phyloP scores from a whole-genome alignment of 768 basidiomycete species.

The Amanita polypyramis region DNA sequence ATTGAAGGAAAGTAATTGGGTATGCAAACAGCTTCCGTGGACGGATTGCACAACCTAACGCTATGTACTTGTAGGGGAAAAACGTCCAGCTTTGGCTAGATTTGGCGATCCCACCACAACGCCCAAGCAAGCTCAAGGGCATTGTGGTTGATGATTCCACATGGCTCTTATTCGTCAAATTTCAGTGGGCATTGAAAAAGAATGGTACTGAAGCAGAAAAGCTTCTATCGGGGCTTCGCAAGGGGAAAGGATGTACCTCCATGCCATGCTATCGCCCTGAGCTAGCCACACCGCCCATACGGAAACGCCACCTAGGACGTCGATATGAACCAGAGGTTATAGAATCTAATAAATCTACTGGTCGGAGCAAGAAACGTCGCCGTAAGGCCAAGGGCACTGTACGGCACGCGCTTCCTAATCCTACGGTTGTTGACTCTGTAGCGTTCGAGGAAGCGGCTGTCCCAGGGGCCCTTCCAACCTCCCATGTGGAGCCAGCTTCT shows the following conservation, averaged over 20 bases:
- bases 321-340: background rate
- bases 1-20: background rate
- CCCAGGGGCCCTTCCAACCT: background rate
- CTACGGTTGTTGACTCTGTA: background rate
- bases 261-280: background rate
- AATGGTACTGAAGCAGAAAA: background rate
- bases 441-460: background rate
- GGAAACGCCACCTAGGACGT: background rate
- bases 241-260: background rate
- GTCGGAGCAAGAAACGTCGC: background rate
- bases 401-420: background rate
- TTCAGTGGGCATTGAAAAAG: constrained; percentile 16
- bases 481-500: background rate
- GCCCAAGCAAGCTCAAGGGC: background rate
- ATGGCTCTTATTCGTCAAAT: constrained; percentile 10
- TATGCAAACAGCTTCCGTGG: background rate
- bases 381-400: background rate
- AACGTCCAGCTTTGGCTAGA: background rate
- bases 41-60: no score
- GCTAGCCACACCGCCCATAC: background rate
- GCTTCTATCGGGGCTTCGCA: background rate
- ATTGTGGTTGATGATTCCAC: background rate
- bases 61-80: background rate
- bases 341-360: background rate
- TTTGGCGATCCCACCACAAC: constrained; percentile 1